Evolutionary conservation across 208 protist genomes (phyloP).

Genomic region (Acanthamoeba culbertsoni): DNA sequence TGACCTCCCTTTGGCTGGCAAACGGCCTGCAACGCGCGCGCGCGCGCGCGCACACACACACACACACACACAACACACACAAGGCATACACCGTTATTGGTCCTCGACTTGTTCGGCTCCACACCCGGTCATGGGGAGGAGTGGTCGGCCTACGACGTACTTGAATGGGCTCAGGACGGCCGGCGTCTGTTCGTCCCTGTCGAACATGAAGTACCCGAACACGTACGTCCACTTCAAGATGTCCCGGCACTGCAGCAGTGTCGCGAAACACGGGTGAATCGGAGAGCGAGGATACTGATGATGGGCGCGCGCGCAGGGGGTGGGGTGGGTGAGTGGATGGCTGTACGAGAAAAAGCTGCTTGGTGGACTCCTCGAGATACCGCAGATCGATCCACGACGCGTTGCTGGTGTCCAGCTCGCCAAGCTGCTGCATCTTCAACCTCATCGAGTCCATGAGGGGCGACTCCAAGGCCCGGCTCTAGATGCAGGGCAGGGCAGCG

Average conservation of each 20-base stretch:
- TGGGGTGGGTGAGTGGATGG: not conserved
- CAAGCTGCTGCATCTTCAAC: not conserved
- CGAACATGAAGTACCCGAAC: conserved; percentile 36
- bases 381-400: conserved; percentile 40
- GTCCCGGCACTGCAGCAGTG: not conserved
- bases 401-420: not conserved
- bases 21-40: not conserved
- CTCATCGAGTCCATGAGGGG: not conserved
- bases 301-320: no score
- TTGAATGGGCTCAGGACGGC: conserved; percentile 11
- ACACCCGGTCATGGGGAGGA: not conserved
- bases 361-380: conserved; percentile 9
- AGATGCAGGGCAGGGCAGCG: no score
- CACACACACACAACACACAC: no score
- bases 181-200: conserved; percentile 23
- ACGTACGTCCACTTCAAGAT: conserved; percentile 35
- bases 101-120: not conserved
- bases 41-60: no score
- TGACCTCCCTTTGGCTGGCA: not conserved
- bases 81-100: not conserved
- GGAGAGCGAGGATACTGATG: not conserved
- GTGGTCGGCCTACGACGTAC: not conserved
- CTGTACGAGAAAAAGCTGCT: conserved; percentile 13
- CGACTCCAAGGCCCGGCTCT: not conserved
- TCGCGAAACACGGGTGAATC: not conserved